Percentiles rank a stretch among this genome's conserved stretches.
Conservation (phyloP, 352 stramenopile species). For the Globisporangium camurandrum region DNA sequence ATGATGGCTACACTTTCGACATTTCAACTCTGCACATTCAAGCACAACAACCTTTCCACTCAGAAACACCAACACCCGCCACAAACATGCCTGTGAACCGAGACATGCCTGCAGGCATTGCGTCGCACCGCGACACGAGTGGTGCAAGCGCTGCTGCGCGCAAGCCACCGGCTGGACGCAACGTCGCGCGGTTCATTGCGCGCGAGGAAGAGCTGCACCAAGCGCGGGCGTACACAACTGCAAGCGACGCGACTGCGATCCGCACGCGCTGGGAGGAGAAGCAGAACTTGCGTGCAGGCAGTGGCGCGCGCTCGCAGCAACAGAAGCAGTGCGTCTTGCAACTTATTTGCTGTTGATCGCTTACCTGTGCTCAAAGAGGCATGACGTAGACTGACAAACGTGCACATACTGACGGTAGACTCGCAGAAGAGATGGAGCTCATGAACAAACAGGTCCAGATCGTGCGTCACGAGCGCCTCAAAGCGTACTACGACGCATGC, state of each 20-base stretch:
- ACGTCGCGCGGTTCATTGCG: slow-evolving; percentile 68
- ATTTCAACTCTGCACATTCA: not conserved
- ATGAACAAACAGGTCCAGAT: slow-evolving; percentile 66
- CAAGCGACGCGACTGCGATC: slow-evolving; percentile 37
- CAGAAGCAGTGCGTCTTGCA: slow-evolving; percentile 52
- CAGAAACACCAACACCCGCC: not conserved
- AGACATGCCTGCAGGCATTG: slow-evolving; percentile 40
- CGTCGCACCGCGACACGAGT: slow-evolving; percentile 22
- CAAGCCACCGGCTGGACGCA: slow-evolving; percentile 43
- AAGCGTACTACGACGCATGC: slow-evolving; percentile 69
- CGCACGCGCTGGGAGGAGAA: slow-evolving; percentile 73
- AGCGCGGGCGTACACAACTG: slow-evolving; percentile 43
- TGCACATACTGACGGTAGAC: slow-evolving; percentile 13
- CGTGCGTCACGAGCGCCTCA: slow-evolving; percentile 53
- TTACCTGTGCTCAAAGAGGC: too few relatives aligned
- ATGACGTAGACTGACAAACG: too few relatives aligned
- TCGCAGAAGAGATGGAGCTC: slow-evolving; percentile 67
- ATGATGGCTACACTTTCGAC: too few relatives aligned
- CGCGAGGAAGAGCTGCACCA: slow-evolving; percentile 69
- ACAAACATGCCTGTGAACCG: slow-evolving; percentile 39
- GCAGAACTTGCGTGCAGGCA: slow-evolving; percentile 49
- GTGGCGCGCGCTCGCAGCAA: slow-evolving; percentile 37
- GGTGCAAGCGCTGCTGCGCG: slow-evolving; percentile 17
- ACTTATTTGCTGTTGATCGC: too few relatives aligned
- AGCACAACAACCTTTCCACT: not conserved